These are phyloP conservation scores for Huntiella abstrusa DNA, from an alignment of 2,329 filamentous ascomycete genomes.

Conservation along the genomic window DNA sequence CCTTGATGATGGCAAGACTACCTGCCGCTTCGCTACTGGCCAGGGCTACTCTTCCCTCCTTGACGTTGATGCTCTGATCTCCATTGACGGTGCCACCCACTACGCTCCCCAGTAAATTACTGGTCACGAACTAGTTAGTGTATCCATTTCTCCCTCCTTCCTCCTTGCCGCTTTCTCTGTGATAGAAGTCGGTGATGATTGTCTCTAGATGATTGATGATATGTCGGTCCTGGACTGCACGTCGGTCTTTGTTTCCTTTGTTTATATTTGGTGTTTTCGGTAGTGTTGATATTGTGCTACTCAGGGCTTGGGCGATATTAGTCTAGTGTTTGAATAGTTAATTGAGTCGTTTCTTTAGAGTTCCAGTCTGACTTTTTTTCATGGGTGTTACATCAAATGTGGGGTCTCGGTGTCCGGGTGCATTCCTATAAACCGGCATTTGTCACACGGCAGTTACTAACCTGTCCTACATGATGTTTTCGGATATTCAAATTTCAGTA, in stretches of 20 bases:
- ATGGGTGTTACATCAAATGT: too few species aligned
- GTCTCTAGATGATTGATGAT: conserved; percentile 2
- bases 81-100: not conserved
- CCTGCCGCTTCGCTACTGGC: conserved; percentile 10
- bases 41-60: conserved; percentile 1
- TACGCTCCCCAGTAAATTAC: conserved; percentile 1
- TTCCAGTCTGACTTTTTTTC: too few species aligned
- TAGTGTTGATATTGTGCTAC: too few species aligned
- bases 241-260: not conserved
- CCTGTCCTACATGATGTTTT: too few species aligned
- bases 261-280: not conserved
- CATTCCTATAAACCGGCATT: too few species aligned
- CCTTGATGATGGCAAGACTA: conserved; percentile 2
- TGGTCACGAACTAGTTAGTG: not conserved
- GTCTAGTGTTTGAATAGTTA: too few species aligned
- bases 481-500: too few species aligned
- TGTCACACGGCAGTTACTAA: too few species aligned
- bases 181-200: conserved; percentile 3
- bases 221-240: not conserved
- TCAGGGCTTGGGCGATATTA: too few species aligned
- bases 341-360: too few species aligned
- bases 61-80: not conserved
- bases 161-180: too few species aligned
- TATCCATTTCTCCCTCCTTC: not conserved
- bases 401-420: too few species aligned